These are phyloP conservation scores for Ogataea methylovora DNA, from an alignment of 805 yeast genomes.

Conservation along the genomic window DNA sequence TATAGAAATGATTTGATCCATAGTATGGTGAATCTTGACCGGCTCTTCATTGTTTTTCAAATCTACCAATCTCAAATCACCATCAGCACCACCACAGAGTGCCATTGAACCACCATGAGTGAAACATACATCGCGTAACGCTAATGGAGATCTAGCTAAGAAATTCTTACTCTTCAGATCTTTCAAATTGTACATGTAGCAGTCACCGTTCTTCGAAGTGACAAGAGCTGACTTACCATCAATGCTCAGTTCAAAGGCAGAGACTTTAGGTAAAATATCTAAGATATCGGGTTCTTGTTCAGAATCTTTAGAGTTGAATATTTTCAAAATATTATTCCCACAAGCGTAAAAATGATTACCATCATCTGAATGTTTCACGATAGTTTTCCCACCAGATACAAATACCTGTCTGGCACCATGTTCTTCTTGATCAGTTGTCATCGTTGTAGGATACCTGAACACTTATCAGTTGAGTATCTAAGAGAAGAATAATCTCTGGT, in stretches of 20 bases:
- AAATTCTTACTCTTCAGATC: constrained; percentile 17
- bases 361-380: constrained; percentile 14
- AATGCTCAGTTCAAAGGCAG: constrained; percentile 27
- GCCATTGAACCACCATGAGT: constrained; percentile 55
- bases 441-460: too few relatives aligned
- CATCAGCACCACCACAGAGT: constrained; percentile 62
- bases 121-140: constrained; percentile 45
- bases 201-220: constrained; percentile 35
- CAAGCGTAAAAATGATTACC: constrained; percentile 37
- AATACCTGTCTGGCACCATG: constrained; percentile 23
- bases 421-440: too few relatives aligned
- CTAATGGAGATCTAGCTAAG: constrained; percentile 36
- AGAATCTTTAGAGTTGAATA: constrained; percentile 37
- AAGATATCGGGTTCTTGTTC: constrained; percentile 56
- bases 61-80: constrained; percentile 44
- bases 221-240: constrained; percentile 16
- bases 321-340: constrained; percentile 49
- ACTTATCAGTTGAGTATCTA: too few relatives aligned
- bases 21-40: constrained; percentile 26
- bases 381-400: constrained; percentile 19
- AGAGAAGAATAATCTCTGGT: too few relatives aligned
- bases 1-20: constrained; percentile 50
- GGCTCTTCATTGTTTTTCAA: constrained; percentile 25
- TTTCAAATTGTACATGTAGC: constrained; percentile 31
- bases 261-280: constrained; percentile 41